These are phyloP conservation scores for Diaporthe longicolla DNA, from an alignment of 2,329 filamentous ascomycete species.

Conservation along the genomic window DNA sequence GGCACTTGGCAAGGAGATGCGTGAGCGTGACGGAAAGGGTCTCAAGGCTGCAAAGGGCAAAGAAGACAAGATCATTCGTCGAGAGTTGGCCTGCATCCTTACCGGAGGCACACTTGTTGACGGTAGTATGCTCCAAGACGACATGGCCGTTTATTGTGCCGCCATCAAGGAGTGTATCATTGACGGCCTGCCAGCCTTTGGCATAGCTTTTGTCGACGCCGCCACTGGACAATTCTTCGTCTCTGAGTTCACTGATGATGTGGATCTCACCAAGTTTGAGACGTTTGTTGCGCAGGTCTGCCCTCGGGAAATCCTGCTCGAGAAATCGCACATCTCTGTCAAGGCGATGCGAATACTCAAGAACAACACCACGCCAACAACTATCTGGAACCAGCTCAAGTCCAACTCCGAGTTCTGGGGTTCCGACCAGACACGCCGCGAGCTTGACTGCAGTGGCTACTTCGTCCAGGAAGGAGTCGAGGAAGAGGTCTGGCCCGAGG, in stretches of 20 bases:
- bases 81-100: slow-evolving; percentile 91
- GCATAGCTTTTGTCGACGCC: slow-evolving; percentile 93
- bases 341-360: slow-evolving; percentile 94
- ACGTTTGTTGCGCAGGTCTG: slow-evolving; percentile 94
- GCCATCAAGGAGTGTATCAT: slow-evolving; percentile 88
- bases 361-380: slow-evolving; percentile 93
- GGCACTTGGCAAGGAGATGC: slow-evolving; percentile 96
- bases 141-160: slow-evolving; percentile 97
- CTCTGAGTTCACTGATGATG: slow-evolving; percentile 92
- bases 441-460: slow-evolving; percentile 84
- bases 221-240: slow-evolving; percentile 95
- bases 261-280: slow-evolving; percentile 96
- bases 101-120: slow-evolving; percentile 95
- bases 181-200: slow-evolving; percentile 85
- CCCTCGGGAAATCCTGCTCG: slow-evolving; percentile 89
- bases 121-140: slow-evolving; percentile 95
- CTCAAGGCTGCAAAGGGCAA: slow-evolving; percentile 70
- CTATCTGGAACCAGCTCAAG: slow-evolving; percentile 95
- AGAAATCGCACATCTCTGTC: slow-evolving; percentile 88
- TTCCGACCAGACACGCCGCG: slow-evolving; percentile 83
- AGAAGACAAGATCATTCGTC: slow-evolving; percentile 91
- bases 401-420: slow-evolving; percentile 91
- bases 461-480: slow-evolving; percentile 73
- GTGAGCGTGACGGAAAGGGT: slow-evolving; percentile 81
- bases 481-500: slow-evolving; percentile 81